Evolutionary conservation across 768 basidiomycete species (phyloP).

Genomic region (Termitomyces sp.): DNA sequence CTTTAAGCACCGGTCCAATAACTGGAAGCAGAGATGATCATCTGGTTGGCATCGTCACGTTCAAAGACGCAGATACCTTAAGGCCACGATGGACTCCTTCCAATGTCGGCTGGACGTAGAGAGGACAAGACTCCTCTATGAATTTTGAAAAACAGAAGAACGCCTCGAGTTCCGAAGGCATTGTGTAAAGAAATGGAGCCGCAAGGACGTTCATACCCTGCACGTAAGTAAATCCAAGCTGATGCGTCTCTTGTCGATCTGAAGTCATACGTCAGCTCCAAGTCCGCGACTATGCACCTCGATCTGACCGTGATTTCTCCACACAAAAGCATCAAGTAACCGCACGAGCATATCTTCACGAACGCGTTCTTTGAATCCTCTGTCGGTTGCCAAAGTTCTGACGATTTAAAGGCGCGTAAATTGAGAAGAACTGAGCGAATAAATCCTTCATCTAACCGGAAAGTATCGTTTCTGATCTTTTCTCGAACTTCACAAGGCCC

Average conservation of each 20-base stretch:
- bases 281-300: neutral
- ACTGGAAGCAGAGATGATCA: conserved; percentile 35
- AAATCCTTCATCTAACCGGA: conserved; percentile 49
- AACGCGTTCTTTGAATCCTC: conserved; percentile 96
- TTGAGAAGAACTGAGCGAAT: neutral
- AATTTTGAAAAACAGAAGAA: conserved; percentile 97
- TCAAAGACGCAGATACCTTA: conserved; percentile 47
- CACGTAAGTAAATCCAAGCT: conserved; percentile 90
- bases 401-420: neutral
- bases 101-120: conserved; percentile 95
- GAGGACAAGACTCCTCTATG: conserved; percentile 89
- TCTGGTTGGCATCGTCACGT: neutral
- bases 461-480: conserved; percentile 96
- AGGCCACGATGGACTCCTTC: conserved; percentile 94
- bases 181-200: conserved; percentile 94
- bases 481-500: conserved; percentile 86
- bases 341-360: conserved; percentile 96
- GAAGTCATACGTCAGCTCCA: neutral
- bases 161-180: conserved; percentile 97
- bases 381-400: conserved; percentile 92
- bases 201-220: conserved; percentile 99
- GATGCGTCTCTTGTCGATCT: conserved; percentile 78
- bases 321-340: conserved; percentile 96
- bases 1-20: conserved; percentile 88
- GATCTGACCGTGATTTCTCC: conserved; percentile 78